A percentile compares a stretch with the other conserved stretches of the same genome.
These are phyloP conservation scores for Zoysia matrella DNA, from an alignment of 202 grass and related monocot genomes.

Conservation along the genomic window DNA sequence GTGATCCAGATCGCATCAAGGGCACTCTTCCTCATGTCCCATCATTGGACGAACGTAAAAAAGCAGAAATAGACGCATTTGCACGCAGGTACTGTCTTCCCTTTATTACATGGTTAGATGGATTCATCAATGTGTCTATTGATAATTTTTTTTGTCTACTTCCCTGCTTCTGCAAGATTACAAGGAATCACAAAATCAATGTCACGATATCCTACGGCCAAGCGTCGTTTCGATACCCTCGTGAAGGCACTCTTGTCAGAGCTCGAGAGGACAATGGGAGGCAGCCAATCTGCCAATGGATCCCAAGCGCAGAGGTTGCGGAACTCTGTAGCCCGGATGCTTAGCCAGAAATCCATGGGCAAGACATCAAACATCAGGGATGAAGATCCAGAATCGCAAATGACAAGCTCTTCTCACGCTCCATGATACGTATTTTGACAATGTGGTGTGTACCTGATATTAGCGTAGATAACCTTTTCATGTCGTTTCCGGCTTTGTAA, in stretches of 20 bases:
- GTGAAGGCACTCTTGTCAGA: constrained; percentile 70
- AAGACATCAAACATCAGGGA: constrained; percentile 55
- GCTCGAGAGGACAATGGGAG: constrained; percentile 79
- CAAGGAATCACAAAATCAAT: constrained; percentile 96
- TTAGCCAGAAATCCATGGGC: constrained; percentile 76
- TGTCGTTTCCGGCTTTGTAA: constrained; percentile 13
- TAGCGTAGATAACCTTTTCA: constrained; percentile 24
- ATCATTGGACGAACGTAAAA: constrained; percentile 67
- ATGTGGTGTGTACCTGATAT: constrained; percentile 7
- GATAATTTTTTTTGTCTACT: neutral
- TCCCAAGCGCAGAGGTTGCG: constrained; percentile 53
- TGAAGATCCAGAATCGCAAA: constrained; percentile 50
- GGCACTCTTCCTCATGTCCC: constrained; percentile 58
- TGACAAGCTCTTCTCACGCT: constrained; percentile 23
- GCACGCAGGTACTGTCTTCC: constrained; percentile 61
- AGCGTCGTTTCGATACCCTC: constrained; percentile 77
- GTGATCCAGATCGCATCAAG: constrained; percentile 63
- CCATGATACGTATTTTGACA: constrained; percentile 37
- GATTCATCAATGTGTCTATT: neutral
- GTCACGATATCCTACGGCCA: constrained; percentile 91
- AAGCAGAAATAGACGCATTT: constrained; percentile 90
- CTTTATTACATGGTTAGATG: neutral
- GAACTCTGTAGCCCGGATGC: constrained; percentile 53
- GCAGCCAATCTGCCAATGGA: constrained; percentile 47
- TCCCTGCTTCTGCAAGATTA: constrained; percentile 53